Percentiles rank a stretch among this genome's conserved stretches.
These are phyloP conservation scores for Vaucheria bursata DNA, from an alignment of 352 stramenopile species.

Conservation along the genomic window DNA sequence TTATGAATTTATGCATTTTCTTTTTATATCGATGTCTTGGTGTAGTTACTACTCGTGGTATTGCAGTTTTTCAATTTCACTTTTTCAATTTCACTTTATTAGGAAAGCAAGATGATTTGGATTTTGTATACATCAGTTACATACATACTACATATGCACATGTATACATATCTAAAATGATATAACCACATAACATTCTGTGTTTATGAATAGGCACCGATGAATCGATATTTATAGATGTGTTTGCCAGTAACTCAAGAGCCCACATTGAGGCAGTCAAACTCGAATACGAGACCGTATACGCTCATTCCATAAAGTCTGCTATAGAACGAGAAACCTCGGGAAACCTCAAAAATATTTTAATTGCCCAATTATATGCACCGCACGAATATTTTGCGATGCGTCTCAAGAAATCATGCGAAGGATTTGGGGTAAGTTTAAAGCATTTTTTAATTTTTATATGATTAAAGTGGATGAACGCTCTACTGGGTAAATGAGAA, in stretches of 20 bases:
- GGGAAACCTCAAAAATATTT: constrained; percentile 22
- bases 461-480: too few species aligned
- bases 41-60: neutral
- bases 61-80: neutral
- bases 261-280: constrained; percentile 24
- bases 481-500: too few species aligned
- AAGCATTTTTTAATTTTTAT: too few species aligned
- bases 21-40: neutral
- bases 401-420: neutral
- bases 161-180: neutral
- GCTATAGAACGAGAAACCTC: constrained; percentile 18
- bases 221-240: neutral
- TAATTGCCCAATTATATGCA: constrained; percentile 17
- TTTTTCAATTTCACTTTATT: neutral
- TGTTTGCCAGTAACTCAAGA: neutral
- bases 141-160: neutral
- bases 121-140: neutral
- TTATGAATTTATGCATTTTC: neutral
- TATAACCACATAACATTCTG: neutral
- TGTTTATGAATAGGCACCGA: neutral
- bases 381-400: neutral
- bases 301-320: constrained; percentile 20
- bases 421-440: constrained; percentile 8
- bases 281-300: constrained; percentile 22
- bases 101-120: neutral